These are phyloP conservation scores for Paramecium sonneborni DNA, from an alignment of 73 alveolate species.

Conservation along the genomic window DNA sequence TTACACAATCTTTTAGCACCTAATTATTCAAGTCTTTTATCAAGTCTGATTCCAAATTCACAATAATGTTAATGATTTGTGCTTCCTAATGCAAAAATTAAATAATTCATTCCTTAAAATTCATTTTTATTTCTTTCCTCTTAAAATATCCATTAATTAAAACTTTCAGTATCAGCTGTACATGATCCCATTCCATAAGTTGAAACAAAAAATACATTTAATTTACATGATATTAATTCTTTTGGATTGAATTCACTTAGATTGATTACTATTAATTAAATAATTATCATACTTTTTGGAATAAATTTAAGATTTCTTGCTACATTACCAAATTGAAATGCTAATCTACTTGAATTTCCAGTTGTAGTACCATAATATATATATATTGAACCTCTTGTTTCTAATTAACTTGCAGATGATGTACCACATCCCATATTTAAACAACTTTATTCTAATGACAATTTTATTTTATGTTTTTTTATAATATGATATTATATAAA, in stretches of 20 bases:
- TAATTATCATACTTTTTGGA: constrained; percentile 13
- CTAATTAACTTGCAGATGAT: background rate
- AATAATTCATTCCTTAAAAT: background rate
- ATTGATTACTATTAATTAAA: background rate
- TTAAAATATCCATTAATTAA: constrained; percentile 42
- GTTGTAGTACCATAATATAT: constrained; percentile 63
- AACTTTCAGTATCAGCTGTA: constrained; percentile 51
- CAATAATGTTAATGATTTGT: constrained; percentile 58
- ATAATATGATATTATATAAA: background rate
- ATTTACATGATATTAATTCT: background rate
- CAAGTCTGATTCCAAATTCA: constrained; percentile 55
- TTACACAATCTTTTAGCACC: constrained; percentile 62
- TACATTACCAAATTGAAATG: constrained; percentile 45
- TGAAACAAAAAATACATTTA: constrained; percentile 53
- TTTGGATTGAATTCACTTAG: constrained; percentile 57
- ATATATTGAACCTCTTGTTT: constrained; percentile 58
- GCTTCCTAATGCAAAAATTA: constrained; percentile 62
- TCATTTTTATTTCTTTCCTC: constrained; percentile 11
- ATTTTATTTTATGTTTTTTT: background rate
- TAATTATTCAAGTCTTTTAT: constrained; percentile 7
- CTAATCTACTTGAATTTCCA: constrained; percentile 61
- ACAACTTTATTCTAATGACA: background rate
- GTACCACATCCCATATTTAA: constrained; percentile 30
- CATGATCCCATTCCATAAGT: constrained; percentile 66
- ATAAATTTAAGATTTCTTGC: constrained; percentile 15